A percentile compares a stretch with the other conserved stretches of the same genome.
Conservation (phyloP, 1,284 basidiomycete species). For the Trichosporon coremiiforme region DNA sequence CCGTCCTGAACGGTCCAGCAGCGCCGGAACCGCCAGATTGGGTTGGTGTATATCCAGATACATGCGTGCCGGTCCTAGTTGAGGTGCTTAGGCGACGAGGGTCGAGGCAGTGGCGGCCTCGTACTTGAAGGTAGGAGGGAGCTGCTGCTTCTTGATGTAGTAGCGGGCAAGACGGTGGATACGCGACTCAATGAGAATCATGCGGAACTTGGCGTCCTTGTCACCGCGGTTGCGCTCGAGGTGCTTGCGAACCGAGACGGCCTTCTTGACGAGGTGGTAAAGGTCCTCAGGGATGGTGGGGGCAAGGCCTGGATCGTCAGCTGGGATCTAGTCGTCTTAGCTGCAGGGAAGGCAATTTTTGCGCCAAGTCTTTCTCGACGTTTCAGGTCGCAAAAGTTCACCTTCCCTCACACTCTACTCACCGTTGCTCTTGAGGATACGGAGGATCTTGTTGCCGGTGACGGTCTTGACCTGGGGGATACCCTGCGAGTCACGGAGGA, state of each 20-base stretch:
- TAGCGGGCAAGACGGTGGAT: slow-evolving; percentile 95
- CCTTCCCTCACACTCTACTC: too few relatives aligned
- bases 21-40: slow-evolving; percentile 18
- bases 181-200: slow-evolving; percentile 97
- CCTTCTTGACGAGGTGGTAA: slow-evolving; percentile 99
- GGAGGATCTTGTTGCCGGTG: slow-evolving; percentile 98
- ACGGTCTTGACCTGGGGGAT: slow-evolving; percentile 94
- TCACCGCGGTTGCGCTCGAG: slow-evolving; percentile 98
- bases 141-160: slow-evolving; percentile 98
- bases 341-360: slow-evolving; percentile 10
- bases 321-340: not conserved
- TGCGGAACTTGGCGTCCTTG: slow-evolving; percentile 96
- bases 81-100: slow-evolving; percentile 54
- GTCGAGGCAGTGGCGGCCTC: slow-evolving; percentile 85
- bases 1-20: slow-evolving; percentile 16
- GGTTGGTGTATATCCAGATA: slow-evolving; percentile 11
- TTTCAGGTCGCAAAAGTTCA: too few relatives aligned
- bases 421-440: slow-evolving; percentile 96
- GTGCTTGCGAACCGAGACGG: slow-evolving; percentile 98
- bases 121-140: slow-evolving; percentile 97
- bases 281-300: slow-evolving; percentile 99
- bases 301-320: slow-evolving; percentile 71
- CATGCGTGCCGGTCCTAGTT: slow-evolving; percentile 15
- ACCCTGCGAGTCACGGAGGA: slow-evolving; percentile 96
- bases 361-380: too few relatives aligned